Percentiles rank a stretch among this genome's conserved stretches.
These are phyloP conservation scores for Monsonia emarginata DNA, from an alignment of 441 rosid genomes.

Conservation along the genomic window DNA sequence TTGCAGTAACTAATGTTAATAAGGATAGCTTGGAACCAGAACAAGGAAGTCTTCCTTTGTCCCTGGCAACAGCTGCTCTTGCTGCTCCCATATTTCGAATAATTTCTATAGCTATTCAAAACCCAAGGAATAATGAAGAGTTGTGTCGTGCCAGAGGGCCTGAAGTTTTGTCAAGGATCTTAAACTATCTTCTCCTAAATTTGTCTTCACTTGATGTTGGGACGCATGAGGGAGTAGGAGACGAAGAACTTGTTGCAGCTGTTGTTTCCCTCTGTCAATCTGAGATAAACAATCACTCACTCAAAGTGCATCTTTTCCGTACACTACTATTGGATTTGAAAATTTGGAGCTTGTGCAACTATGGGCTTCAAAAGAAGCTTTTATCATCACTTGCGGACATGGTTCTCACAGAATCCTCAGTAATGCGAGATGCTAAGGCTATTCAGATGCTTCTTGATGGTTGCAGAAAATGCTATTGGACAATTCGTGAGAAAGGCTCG, in stretches of 20 bases:
- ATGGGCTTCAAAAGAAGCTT: slow-evolving; percentile 95
- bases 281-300: slow-evolving; percentile 71
- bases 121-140: slow-evolving; percentile 90
- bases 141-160: slow-evolving; percentile 70
- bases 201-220: slow-evolving; percentile 55
- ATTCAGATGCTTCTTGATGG: slow-evolving; percentile 99
- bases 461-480: slow-evolving; percentile 99
- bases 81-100: slow-evolving; percentile 93
- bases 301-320: slow-evolving; percentile 91
- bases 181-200: slow-evolving; percentile 75
- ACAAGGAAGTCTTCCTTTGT: slow-evolving; percentile 45
- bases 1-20: slow-evolving; percentile 62
- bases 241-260: slow-evolving; percentile 97
- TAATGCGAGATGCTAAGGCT: slow-evolving; percentile 94
- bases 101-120: slow-evolving; percentile 69
- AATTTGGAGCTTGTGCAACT: slow-evolving; percentile 95
- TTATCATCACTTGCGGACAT: slow-evolving; percentile 93
- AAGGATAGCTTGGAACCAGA: slow-evolving; percentile 69
- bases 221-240: slow-evolving; percentile 60
- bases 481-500: slow-evolving; percentile 70
- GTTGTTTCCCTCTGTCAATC: slow-evolving; percentile 84
- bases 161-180: slow-evolving; percentile 76
- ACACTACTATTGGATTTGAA: slow-evolving; percentile 80
- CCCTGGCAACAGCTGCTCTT: slow-evolving; percentile 55
- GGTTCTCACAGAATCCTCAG: slow-evolving; percentile 89